Percentiles rank a stretch among this genome's conserved stretches.
Conservation (phyloP, 176 grass and related monocot species). For the Avena eriantha region DNA sequence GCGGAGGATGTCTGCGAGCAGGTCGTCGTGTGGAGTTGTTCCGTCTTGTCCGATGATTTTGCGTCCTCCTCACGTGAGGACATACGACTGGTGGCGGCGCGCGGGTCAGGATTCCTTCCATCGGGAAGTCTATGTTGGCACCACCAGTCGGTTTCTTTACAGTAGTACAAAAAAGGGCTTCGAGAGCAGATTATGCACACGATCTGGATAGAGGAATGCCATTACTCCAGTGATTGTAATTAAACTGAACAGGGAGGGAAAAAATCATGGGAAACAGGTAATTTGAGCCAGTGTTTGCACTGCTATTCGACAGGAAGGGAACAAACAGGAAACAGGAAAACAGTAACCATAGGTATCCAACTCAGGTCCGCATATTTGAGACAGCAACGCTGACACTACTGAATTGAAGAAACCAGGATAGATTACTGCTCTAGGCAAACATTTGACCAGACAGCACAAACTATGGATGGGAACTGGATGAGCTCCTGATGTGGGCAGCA, state of each 20-base stretch:
- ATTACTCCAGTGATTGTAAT: not conserved
- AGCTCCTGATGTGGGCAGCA: not conserved
- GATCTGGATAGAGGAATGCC: not conserved
- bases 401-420: slow-evolving; percentile 9
- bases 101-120: too few species aligned
- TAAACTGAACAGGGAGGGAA: not conserved
- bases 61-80: too few species aligned
- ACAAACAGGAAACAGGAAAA: slow-evolving; percentile 18
- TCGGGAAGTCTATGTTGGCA: not conserved
- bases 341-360: not conserved
- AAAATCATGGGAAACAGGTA: slow-evolving; percentile 19
- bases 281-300: not conserved
- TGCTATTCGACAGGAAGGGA: slow-evolving; percentile 17
- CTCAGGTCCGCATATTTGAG: slow-evolving; percentile 1
- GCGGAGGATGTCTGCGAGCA: too few species aligned
- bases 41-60: too few species aligned
- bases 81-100: too few species aligned
- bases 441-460: not conserved
- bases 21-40: too few species aligned
- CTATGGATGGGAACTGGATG: not conserved
- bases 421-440: not conserved
- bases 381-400: slow-evolving; percentile 10
- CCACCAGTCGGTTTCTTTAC: not conserved
- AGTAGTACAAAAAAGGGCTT: slow-evolving; percentile 14
- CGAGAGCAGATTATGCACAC: not conserved